Evolutionary conservation across 208 protist genomes (phyloP), one percentile per base, ranked within the genome.

Genomic region (Wallacemonas collosoma): DNA sequence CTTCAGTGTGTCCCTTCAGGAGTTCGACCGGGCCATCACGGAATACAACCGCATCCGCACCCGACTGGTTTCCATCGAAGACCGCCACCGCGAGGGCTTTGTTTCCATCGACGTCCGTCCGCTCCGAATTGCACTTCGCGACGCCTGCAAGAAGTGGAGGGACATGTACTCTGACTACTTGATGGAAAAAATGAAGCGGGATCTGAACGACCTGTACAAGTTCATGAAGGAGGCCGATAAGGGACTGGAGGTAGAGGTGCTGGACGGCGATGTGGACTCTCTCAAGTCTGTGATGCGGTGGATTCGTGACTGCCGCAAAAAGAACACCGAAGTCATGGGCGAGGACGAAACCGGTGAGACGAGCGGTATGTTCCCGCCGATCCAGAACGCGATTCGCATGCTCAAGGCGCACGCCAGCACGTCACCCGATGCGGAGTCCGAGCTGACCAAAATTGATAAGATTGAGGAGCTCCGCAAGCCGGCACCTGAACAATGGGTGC

Each of bases 51-150:
- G 88, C 55, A 87, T 98, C 51, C 83, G 90, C 61, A 82, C 76
- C 17, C 84, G 94, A 48, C 86, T 98, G 36, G 76, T 83, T 26
- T 71, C 86, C 12, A 97, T 98, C 40, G 94, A 97, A 65, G 89
- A 94, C 73, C 83, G 83, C n/a, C 93, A 90, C 62, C 79, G 85
- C 41, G 88, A 98, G 71, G 90, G 94, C 15, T 98, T 97, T 77
- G 80, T 99, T 17, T 68, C 87, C 40, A 92, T 99, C 48, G 96
- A 99, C 71, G 92, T 97, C n/a, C 96, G 97, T 71, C 98, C 98
- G 45, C 83, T 99, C 44, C 98, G 98, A 65, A 75, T 98, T 36
- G 87, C 97, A 3, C 85, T 99, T 50, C 83, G 89, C 51, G 90
- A 97, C 54, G 89, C 90, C 36, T 95, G 95, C 77, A 94, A 93